Evolutionary conservation across 2,329 filamentous ascomycete genomes (phyloP).

Genomic region (Penicillium sp.): DNA sequence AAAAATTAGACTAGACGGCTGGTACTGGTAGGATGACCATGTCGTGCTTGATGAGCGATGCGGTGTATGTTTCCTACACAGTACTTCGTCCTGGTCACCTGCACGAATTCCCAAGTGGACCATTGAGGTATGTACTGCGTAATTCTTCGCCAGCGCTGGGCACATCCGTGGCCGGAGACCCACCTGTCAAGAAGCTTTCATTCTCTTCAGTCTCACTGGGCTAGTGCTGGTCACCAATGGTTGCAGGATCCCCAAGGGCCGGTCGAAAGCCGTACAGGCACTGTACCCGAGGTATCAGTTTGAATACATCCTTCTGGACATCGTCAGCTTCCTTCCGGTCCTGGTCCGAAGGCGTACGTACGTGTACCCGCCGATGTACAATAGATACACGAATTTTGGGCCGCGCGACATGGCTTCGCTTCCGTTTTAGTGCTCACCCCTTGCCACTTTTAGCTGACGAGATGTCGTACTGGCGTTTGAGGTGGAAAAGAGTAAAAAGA

Average conservation of each 20-base stretch:
- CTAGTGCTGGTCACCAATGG: not conserved
- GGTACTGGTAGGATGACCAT: not conserved
- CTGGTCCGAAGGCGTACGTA: too few relatives aligned
- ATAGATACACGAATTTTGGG: too few relatives aligned
- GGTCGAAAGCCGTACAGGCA: too few relatives aligned
- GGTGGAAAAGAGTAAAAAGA: too few relatives aligned
- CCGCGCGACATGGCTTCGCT: too few relatives aligned
- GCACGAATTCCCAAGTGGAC: not conserved
- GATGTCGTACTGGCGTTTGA: too few relatives aligned
- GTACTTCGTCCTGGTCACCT: not conserved
- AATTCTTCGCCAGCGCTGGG: constrained; percentile 9
- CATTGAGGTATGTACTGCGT: not conserved
- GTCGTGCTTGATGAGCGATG: not conserved
- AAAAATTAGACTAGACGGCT: not conserved
- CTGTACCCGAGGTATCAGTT: too few relatives aligned
- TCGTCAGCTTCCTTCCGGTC: too few relatives aligned
- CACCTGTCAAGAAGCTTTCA: not conserved
- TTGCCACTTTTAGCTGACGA: too few relatives aligned
- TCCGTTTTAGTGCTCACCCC: too few relatives aligned
- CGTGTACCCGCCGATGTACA: too few relatives aligned
- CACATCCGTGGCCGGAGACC: not conserved
- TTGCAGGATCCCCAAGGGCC: not conserved
- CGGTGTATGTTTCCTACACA: not conserved
- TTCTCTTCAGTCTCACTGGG: not conserved
- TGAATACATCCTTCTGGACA: too few relatives aligned